Conservation (phyloP, 2,329 filamentous ascomycete genomes). For the Curvularia sp. region DNA sequence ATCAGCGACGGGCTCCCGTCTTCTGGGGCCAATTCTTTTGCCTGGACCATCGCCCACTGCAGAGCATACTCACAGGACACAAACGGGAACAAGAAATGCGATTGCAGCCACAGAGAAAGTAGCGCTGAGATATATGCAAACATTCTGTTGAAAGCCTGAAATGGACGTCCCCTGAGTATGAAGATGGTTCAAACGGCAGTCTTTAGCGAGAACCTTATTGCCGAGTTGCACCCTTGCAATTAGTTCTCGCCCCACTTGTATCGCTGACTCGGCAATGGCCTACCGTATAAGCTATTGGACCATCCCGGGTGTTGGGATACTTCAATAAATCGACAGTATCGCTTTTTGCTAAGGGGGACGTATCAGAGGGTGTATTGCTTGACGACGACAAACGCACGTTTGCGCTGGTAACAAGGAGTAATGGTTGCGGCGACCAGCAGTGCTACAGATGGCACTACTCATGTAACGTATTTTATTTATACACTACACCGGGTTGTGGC, state of each 20-base stretch:
- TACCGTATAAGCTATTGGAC: neutral
- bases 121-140: conserved; percentile 12
- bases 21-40: neutral
- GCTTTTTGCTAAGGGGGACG: neutral
- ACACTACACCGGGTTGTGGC: neutral
- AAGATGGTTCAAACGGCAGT: conserved; percentile 6
- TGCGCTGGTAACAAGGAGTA: neutral
- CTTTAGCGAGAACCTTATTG: conserved; percentile 16
- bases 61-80: neutral
- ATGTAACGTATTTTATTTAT: neutral
- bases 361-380: neutral
- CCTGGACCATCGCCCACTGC: neutral
- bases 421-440: neutral
- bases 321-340: neutral
- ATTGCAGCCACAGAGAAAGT: neutral
- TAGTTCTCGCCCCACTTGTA: conserved; percentile 9
- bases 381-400: conserved; percentile 4
- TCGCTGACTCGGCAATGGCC: neutral
- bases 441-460: neutral
- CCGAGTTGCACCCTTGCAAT: conserved; percentile 14
- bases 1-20: neutral
- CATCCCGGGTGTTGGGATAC: neutral
- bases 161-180: conserved; percentile 6
- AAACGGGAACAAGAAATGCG: neutral
- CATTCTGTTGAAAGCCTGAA: conserved; percentile 16